These are phyloP conservation scores for Posidonia australis DNA, from an alignment of 106 monocot genomes.

Conservation along the genomic window DNA sequence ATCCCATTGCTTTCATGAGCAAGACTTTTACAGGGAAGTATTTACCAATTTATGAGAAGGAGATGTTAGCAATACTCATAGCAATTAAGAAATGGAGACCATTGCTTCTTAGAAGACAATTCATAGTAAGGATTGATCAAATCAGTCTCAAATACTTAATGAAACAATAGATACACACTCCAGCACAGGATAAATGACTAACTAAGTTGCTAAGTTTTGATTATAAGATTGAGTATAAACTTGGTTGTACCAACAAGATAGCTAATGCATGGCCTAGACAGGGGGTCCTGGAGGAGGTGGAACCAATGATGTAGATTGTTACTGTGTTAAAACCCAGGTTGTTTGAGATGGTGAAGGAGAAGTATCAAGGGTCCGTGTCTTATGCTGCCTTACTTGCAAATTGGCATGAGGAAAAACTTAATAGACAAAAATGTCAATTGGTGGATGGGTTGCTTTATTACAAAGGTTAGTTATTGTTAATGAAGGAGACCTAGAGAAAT, in stretches of 20 bases:
- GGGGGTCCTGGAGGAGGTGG: rapidly evolving
- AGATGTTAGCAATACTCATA: background rate
- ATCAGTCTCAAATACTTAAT: background rate
- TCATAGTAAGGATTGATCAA: background rate
- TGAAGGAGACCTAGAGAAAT: background rate
- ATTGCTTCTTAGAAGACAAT: background rate
- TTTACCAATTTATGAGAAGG: background rate
- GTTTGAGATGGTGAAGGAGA: background rate
- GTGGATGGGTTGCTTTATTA: background rate
- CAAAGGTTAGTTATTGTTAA: background rate
- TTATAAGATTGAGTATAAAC: too few species aligned
- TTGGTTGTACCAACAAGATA: background rate
- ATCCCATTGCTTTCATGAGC: background rate
- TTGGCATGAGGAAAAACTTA: background rate
- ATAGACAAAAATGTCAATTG: background rate
- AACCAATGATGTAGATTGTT: background rate
- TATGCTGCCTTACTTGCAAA: rapidly evolving
- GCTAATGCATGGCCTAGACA: background rate
- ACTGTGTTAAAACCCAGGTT: background rate
- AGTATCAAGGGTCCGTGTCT: background rate
- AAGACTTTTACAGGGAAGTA: too few species aligned
- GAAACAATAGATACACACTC: too few species aligned
- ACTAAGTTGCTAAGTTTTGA: too few species aligned
- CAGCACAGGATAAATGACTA: too few species aligned
- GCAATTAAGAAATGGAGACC: background rate